phyloP scores from a whole-genome alignment of 1,284 basidiomycete species.

The Fistulina hepatica region DNA sequence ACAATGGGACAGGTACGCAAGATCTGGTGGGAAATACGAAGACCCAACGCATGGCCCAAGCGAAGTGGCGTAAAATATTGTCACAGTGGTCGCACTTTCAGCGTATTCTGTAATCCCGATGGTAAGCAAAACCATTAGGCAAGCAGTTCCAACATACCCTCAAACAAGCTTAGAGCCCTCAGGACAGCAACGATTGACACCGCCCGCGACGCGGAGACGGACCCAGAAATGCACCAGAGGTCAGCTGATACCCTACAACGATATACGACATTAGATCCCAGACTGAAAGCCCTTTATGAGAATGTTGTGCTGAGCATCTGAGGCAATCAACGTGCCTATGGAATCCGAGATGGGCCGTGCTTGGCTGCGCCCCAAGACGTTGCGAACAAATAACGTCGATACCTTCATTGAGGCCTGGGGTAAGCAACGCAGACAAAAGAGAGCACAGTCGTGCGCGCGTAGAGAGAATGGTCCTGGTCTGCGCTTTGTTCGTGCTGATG shows the following conservation, averaged over 20 bases:
- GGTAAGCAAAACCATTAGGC: slow-evolving; percentile 7
- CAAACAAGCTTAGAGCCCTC: slow-evolving; percentile 59
- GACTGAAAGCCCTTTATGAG: slow-evolving; percentile 18
- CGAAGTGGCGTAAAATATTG: slow-evolving; percentile 67
- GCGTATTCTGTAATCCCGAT: slow-evolving; percentile 41
- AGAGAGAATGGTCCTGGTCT: slow-evolving; percentile 30
- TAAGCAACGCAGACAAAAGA: slow-evolving; percentile 38
- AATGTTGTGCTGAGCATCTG: background rate
- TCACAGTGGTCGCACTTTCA: slow-evolving; percentile 55
- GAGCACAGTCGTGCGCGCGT: slow-evolving; percentile 34
- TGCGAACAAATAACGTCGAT: slow-evolving; percentile 56
- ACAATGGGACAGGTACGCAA: slow-evolving; percentile 59
- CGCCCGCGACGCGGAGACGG: slow-evolving; percentile 57
- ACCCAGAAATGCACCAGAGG: slow-evolving; percentile 61
- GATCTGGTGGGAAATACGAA: slow-evolving; percentile 52
- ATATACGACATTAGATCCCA: slow-evolving; percentile 34
- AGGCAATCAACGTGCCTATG: slow-evolving; percentile 30
- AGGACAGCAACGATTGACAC: slow-evolving; percentile 59
- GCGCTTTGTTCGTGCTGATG: slow-evolving; percentile 33
- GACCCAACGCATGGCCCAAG: slow-evolving; percentile 49
- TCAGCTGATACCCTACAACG: slow-evolving; percentile 27
- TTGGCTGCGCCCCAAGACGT: slow-evolving; percentile 32
- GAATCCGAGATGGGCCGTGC: slow-evolving; percentile 35
- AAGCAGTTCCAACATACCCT: slow-evolving; percentile 35
- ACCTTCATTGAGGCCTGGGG: slow-evolving; percentile 40